Percentiles rank a stretch among this genome's conserved stretches.
phyloP scores from a whole-genome alignment of 768 basidiomycete genomes.

The Lactarius hengduanensis region DNA sequence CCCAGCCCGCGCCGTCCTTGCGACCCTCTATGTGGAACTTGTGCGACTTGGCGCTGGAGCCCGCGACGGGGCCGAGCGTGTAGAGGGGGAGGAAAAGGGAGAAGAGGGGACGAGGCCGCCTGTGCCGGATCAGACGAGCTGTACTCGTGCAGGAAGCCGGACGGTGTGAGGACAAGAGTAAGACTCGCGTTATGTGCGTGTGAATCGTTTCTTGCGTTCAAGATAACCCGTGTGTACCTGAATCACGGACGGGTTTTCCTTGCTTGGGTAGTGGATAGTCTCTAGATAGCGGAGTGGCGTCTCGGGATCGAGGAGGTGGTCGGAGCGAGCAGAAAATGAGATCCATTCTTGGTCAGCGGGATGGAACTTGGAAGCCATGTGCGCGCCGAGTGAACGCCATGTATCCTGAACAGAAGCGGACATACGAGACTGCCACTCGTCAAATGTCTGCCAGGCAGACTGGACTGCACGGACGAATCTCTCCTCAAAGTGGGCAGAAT shows the following conservation, averaged over 20 bases:
- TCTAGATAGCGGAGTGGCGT: conserved; percentile 84
- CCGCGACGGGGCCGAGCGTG: conserved; percentile 89
- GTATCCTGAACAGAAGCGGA: conserved; percentile 68
- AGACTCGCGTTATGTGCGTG: conserved; percentile 76
- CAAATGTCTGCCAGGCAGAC: conserved; percentile 95
- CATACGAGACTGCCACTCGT: conserved; percentile 90
- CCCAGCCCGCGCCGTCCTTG: conserved; percentile 76
- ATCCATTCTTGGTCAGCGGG: conserved; percentile 94
- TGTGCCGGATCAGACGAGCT: conserved; percentile 66
- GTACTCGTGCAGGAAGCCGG: conserved; percentile 96
- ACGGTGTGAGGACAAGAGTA: conserved; percentile 91
- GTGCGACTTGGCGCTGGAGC: conserved; percentile 65
- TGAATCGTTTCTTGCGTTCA: conserved; percentile 96
- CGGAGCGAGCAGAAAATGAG: conserved; percentile 86
- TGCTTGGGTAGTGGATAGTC: conserved; percentile 81
- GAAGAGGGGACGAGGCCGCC: conserved; percentile 66
- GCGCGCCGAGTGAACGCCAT: conserved; percentile 63
- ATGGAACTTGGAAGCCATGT: conserved; percentile 81
- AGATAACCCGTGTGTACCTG: conserved; percentile 87
- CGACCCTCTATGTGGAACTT: conserved; percentile 97
- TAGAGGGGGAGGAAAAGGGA: conserved; percentile 91
- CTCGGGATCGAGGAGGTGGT: conserved; percentile 95
- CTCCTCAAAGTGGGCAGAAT: conserved; percentile 94
- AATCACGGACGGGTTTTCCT: conserved; percentile 82
- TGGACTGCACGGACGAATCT: conserved; percentile 94